phyloP scores from a whole-genome alignment of 1,284 basidiomycete species.

The Cryptococcus neoformans region DNA sequence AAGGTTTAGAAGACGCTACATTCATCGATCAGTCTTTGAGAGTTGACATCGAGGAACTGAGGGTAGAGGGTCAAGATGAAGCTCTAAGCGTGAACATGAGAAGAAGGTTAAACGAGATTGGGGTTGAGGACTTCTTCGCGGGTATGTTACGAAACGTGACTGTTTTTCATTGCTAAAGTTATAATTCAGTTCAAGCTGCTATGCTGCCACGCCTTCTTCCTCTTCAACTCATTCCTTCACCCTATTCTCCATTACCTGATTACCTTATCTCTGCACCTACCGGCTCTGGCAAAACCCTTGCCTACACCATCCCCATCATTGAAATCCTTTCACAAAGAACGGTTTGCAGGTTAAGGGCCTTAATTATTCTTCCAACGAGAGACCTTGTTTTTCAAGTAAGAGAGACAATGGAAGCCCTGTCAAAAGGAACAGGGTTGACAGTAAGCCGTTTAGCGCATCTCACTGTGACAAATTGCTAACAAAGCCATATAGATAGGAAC shows the following conservation, averaged over 20 bases:
- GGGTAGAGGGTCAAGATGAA: slow-evolving; percentile 42
- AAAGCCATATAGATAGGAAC: slow-evolving; percentile 39
- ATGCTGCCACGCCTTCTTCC: slow-evolving; percentile 40
- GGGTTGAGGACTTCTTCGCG: slow-evolving; percentile 78
- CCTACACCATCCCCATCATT: slow-evolving; percentile 88
- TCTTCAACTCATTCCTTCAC: slow-evolving; percentile 58
- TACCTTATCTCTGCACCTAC: slow-evolving; percentile 97
- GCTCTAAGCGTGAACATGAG: slow-evolving; percentile 62
- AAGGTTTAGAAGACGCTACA: slow-evolving; percentile 67
- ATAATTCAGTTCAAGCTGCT: slow-evolving; percentile 45
- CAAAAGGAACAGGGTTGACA: slow-evolving; percentile 81
- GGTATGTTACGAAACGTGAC: slow-evolving; percentile 55
- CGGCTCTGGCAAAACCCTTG: slow-evolving; percentile 94
- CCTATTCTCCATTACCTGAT: slow-evolving; percentile 69
- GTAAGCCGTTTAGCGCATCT: slow-evolving; percentile 50
- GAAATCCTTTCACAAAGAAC: slow-evolving; percentile 74
- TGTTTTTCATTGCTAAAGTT: background rate
- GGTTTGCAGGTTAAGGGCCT: slow-evolving; percentile 80
- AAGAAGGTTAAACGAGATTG: slow-evolving; percentile 66
- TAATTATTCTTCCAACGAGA: slow-evolving; percentile 89
- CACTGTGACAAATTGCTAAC: background rate
- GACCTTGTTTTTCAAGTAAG: slow-evolving; percentile 93
- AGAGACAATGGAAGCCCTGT: slow-evolving; percentile 81
- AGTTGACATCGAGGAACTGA: slow-evolving; percentile 53
- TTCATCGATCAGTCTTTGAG: slow-evolving; percentile 62